Evolutionary conservation across 148 eudicot genomes (phyloP), one percentile per base, ranked within the genome.

Genomic region (Spergularia bocconei): DNA sequence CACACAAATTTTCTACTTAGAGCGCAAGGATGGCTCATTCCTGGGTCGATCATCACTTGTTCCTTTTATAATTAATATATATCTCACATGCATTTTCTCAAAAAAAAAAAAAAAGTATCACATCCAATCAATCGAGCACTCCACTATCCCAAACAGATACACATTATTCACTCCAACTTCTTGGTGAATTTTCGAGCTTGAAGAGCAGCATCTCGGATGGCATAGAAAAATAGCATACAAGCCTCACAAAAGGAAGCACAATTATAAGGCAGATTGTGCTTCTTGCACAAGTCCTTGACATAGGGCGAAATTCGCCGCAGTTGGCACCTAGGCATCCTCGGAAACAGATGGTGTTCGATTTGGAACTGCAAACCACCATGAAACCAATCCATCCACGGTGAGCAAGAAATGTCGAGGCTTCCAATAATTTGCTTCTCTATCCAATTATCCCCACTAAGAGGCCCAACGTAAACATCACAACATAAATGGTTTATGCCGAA

Each of bases 341-440:
- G 58, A 55, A 55, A 85, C 83, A 87, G 56, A 73, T 87, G 90
- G 20, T 87, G 90, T 71, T 85, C 90, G 11, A 85, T 39, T 67
- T 85, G 86, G 73, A 87, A 87, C 56, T 87, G 90, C 65, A 85
- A 61, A 12, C 90, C 90, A 25, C 88, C 88, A 67, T 87, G 88
- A 69, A 87, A 87, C 90, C 90, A 87, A 81, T 87, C 88, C 90
- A 87, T 85, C 90, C 90, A 87, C 2, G 85, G 11, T 1, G 20
- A 3, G 86, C 38, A 55, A 82, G 78, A 39, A 33, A 87, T 85
- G 15, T 81, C 19, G 16, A 87, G 79, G 0, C 79, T 80, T 51
- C 88, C 88, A 20, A 25, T 47, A 2, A 85, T 81, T 56, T 87
- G 90, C 80, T 83, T 87, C 79, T 83, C 82, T 51, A 83, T 79